Base-by-base conservation (phyloP, 306 rosid genomes). In the Glycine tomentella region DNA sequence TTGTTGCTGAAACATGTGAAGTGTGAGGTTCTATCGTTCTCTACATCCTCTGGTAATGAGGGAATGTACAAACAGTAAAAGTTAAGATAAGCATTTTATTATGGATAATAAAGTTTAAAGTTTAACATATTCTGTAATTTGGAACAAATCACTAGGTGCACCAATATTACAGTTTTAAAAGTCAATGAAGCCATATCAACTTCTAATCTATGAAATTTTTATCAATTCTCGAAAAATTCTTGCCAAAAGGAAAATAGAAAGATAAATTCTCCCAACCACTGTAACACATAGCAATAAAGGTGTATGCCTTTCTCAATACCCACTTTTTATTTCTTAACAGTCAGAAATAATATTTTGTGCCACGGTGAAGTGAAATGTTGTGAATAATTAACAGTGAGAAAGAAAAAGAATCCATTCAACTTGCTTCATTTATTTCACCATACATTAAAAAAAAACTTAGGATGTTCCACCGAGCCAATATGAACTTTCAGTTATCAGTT, bases 111-210 rank as follows among this genome's bases (percentile, higher is more conserved):
- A 74, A 71, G 68, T 68, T 50, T 65, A 77, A 77, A 79, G 50
- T 57, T n/a, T 85, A 91, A 87, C 86, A 90, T 91, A 87, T 91
- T 88, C 96, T 82, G 38, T 20, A 14, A 36, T 79, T 76, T 52
- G 49, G 58, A 69, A n/a, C 75, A 78, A 79, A 73, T 71, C 77
- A 74, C 72, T 11, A 46, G 71, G 80, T 85, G 87, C 75, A 84
- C 53, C 13, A 71, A 52, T 82, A 65, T 46, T 51, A 56, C 3
- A n/a, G 46, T 63, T 55, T 33, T 45, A 66, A 50, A 69, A 75
- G 71, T 49, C 20, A 72, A 17, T 17, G 13, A 87, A 78, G 58
- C 70, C 78, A 20, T 51, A 15, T 70, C 51, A 55, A 40, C 44
- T 33, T 45, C 82, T 46, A 76, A n/a, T n/a, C n/a, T n/a, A n/a